Percentiles rank a stretch among this genome's conserved stretches.
phyloP scores from a whole-genome alignment of 257 asterid genomes.

The Solanum chmielewskii region DNA sequence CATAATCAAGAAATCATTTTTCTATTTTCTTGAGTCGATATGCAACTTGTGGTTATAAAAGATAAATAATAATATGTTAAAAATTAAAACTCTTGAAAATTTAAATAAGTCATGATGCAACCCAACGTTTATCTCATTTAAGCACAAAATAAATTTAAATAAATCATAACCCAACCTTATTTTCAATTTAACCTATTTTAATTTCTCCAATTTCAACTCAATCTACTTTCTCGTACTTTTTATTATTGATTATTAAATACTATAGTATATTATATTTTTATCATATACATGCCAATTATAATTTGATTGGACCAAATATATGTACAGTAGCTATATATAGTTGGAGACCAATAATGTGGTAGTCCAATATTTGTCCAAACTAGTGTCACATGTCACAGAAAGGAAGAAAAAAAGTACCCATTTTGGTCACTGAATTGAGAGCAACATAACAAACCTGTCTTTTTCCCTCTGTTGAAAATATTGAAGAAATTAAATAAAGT shows the following conservation, averaged over 20 bases:
- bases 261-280: too few species aligned
- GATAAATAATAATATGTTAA: not conserved
- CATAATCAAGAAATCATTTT: not conserved
- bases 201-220: not conserved
- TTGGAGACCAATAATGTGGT: not conserved
- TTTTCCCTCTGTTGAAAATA: not conserved
- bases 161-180: not conserved
- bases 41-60: not conserved
- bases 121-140: too few species aligned
- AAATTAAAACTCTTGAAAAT: too few species aligned
- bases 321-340: too few species aligned
- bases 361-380: not conserved
- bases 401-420: not conserved
- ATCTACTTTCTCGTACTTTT: too few species aligned
- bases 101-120: not conserved
- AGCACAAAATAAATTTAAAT: not conserved
- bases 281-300: too few species aligned
- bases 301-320: too few species aligned
- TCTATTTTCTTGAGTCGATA: not conserved
- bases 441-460: not conserved
- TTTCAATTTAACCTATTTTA: too few species aligned
- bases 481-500: not conserved
- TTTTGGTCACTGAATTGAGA: not conserved
- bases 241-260: too few species aligned
- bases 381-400: not conserved